Evolutionary conservation across 2,329 filamentous ascomycete genomes (phyloP).

Genomic region (Penicillium decumbens): DNA sequence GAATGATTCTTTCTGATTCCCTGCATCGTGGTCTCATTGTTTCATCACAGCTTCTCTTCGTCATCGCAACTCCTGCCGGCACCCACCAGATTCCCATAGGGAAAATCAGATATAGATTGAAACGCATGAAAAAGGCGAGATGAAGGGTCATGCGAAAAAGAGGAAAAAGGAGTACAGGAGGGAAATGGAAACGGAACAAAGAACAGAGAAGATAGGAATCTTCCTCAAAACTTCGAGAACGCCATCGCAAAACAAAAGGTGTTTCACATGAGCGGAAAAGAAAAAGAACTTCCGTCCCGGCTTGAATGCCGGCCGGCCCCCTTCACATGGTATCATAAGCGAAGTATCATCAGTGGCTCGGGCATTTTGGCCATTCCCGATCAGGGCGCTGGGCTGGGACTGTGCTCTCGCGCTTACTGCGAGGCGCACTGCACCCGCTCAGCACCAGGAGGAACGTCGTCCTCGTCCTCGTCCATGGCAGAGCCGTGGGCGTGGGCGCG

Average conservation of each 20-base stretch:
- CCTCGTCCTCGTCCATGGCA: constrained; percentile 68
- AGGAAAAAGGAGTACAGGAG: constrained; percentile 6
- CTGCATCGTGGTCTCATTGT: constrained; percentile 13
- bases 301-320: constrained; percentile 4
- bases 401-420: constrained; percentile 38
- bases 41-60: constrained; percentile 15
- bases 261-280: constrained; percentile 19
- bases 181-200: constrained; percentile 10
- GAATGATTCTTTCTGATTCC: constrained; percentile 2
- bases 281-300: constrained; percentile 20
- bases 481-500: constrained; percentile 62
- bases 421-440: constrained; percentile 52
- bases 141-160: not conserved
- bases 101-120: not conserved
- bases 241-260: constrained; percentile 32
- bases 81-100: not conserved
- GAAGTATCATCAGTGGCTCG: constrained; percentile 30
- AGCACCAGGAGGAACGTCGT: constrained; percentile 47
- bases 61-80: constrained; percentile 14
- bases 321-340: constrained; percentile 36
- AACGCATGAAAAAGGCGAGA: not conserved
- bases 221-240: constrained; percentile 33
- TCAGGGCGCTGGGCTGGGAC: constrained; percentile 6
- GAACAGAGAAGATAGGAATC: constrained; percentile 22
- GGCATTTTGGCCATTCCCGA: constrained; percentile 17